A percentile compares a stretch with the other conserved stretches of the same genome.
These are phyloP conservation scores for Candida insectorum DNA, from an alignment of 805 yeast species.

Conservation along the genomic window DNA sequence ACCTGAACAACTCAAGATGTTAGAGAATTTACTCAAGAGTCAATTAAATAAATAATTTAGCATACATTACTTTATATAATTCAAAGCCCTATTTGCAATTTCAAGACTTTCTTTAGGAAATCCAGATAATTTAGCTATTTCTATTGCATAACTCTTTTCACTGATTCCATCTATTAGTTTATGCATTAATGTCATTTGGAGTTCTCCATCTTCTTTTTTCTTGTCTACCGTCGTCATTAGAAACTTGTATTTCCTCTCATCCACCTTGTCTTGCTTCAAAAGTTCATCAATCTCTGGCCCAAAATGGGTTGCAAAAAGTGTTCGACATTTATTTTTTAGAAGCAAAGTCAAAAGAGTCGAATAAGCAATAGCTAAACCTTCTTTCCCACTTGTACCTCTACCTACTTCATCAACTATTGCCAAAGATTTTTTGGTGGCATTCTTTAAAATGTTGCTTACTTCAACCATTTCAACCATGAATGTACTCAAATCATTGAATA, in stretches of 20 bases:
- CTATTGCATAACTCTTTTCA: slow-evolving; percentile 69
- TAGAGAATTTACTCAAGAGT: slow-evolving; percentile 20
- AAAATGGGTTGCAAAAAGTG: slow-evolving; percentile 90
- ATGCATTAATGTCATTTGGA: slow-evolving; percentile 49
- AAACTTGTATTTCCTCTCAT: slow-evolving; percentile 23
- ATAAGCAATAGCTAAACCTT: slow-evolving; percentile 83
- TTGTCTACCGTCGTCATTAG: slow-evolving; percentile 28
- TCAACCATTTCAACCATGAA: slow-evolving; percentile 82
- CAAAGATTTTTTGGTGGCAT: slow-evolving; percentile 56
- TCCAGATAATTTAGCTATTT: slow-evolving; percentile 76
- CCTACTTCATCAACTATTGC: slow-evolving; percentile 77
- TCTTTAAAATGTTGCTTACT: slow-evolving; percentile 54
- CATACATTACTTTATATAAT: slow-evolving; percentile 5
- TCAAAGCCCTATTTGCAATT: slow-evolving; percentile 41
- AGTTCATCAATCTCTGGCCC: slow-evolving; percentile 40
- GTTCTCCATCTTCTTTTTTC: slow-evolving; percentile 9
- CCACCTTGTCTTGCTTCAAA: slow-evolving; percentile 24
- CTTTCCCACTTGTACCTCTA: slow-evolving; percentile 81
- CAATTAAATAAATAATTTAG: slow-evolving; percentile 16
- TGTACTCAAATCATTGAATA: slow-evolving; percentile 74
- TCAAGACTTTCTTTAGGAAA: slow-evolving; percentile 60
- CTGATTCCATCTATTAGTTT: slow-evolving; percentile 64
- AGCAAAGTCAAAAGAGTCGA: slow-evolving; percentile 63
- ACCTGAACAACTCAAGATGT: slow-evolving; percentile 23
- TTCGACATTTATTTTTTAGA: slow-evolving; percentile 55